Evolutionary conservation across 2,329 filamentous ascomycete species (phyloP), one percentile per base, ranked within the genome.

Genomic region (Paracorniculantispora psalliotae): DNA sequence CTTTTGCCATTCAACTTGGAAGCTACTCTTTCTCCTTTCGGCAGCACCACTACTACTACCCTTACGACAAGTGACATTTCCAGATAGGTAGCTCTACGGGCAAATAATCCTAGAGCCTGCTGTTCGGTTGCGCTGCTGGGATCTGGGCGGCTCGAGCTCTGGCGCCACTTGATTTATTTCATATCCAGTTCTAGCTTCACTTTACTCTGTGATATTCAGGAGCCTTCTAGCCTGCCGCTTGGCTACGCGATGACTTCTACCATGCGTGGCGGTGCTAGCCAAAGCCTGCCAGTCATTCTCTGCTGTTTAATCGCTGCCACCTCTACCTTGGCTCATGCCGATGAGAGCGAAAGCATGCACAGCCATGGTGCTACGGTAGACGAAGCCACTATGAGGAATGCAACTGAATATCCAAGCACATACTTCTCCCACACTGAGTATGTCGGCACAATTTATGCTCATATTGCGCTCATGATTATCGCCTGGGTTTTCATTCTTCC

Each of bases 401-500:
- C 68, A 15, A 62, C 66, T 19, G 66, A 72, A 47, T 75, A 76
- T 49, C 70, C 76, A 9, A 73, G 75, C n/a, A 85, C 77, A 60
- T 89, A 89, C 69, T 88, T 87, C 72, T 71, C 79, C 25, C 76
- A 84, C 59, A 67, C 77, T 0, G 78, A 84, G 26, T 76, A 85
- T 67, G 73, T 69, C 8, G 73, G 75, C 15, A 72, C 82, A 63
- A 86, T 94, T 65, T 80, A 89, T 66, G 81, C 82, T 59, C 91
- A 94, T 68, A 87, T 92, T 59, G 76, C 73, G 5, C 75, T 90
- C 48, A 91, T 92, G 86, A 74, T 85, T 2, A 59, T 89, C 9
- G 83, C 82, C 9, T 94, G 91, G 90, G 79, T 89, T 37, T 80
- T 92, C 57, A 68, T 89, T 51, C 78, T 93, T 57, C 91, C 91